Evolutionary conservation across 2,329 filamentous ascomycete genomes (phyloP).

Genomic region (Alternaria atra): DNA sequence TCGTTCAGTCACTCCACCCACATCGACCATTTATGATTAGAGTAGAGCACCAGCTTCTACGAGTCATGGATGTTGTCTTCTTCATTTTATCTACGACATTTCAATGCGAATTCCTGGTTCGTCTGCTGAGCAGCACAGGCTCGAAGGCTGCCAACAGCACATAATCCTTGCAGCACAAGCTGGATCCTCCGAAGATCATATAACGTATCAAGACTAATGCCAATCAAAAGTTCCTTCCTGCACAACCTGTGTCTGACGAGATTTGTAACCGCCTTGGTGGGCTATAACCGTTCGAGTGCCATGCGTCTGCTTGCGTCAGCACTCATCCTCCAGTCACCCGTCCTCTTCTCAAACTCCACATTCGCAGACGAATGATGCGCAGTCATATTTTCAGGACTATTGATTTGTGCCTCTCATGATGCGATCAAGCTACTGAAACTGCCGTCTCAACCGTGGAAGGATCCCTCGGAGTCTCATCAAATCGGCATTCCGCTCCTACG

Average conservation of each 20-base stretch:
- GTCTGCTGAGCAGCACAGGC: background rate
- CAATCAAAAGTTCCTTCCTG: background rate
- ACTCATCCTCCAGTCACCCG: background rate
- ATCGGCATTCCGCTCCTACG: conserved; percentile 1
- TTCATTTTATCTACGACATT: background rate
- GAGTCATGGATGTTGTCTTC: background rate
- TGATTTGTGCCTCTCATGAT: background rate
- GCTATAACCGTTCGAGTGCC: background rate
- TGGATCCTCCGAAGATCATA: background rate
- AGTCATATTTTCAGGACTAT: background rate
- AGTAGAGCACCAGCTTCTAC: background rate
- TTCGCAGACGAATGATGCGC: background rate
- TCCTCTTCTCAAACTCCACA: background rate
- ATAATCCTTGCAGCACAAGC: background rate
- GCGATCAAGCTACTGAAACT: background rate
- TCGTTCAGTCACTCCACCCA: background rate
- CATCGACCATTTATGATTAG: background rate
- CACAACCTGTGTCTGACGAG: background rate
- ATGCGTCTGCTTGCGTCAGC: background rate
- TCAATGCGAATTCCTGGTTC: background rate
- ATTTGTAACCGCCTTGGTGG: background rate
- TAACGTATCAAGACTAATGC: background rate
- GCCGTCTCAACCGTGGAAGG: background rate
- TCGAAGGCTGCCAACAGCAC: background rate
- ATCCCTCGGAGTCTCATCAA: conserved; percentile 4